Conservation (phyloP, 768 basidiomycete genomes). For the Sarcomyxa edulis region DNA sequence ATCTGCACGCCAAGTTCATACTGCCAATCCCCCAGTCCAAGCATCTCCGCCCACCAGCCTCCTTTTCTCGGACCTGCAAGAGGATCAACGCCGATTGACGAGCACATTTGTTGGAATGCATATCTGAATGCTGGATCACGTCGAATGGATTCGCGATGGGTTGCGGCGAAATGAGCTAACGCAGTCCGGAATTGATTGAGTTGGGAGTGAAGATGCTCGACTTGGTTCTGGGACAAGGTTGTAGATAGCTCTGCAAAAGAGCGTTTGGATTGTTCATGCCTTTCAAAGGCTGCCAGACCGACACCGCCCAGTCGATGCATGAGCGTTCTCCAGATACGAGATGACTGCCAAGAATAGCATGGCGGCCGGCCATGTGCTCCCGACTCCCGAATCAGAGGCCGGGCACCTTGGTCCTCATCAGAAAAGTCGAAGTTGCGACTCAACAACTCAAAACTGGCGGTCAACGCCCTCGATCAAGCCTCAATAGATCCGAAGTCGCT, state of each 20-base stretch:
- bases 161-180: slow-evolving; percentile 72
- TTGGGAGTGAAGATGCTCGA: slow-evolving; percentile 75
- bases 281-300: slow-evolving; percentile 84
- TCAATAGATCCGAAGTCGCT: too few relatives aligned
- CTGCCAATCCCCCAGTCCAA: slow-evolving; percentile 91
- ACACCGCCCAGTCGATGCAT: slow-evolving; percentile 80
- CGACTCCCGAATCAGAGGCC: too few relatives aligned
- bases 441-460: too few relatives aligned
- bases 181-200: slow-evolving; percentile 80
- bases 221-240: slow-evolving; percentile 69
- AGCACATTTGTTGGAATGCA: slow-evolving; percentile 95
- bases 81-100: slow-evolving; percentile 91
- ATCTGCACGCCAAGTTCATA: slow-evolving; percentile 95
- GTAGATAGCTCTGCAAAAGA: slow-evolving; percentile 81
- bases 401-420: too few relatives aligned
- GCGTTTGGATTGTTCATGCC: slow-evolving; percentile 76
- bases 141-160: slow-evolving; percentile 81
- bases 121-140: slow-evolving; percentile 83
- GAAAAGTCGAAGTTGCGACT: too few relatives aligned
- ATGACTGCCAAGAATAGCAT: too few relatives aligned
- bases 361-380: too few relatives aligned
- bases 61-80: slow-evolving; percentile 81
- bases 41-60: slow-evolving; percentile 89
- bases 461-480: too few relatives aligned
- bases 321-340: too few relatives aligned